Evolutionary conservation across 2,329 filamentous ascomycete genomes (phyloP), one percentile per base, ranked within the genome.

Genomic region (Fusarium nisikadoi): DNA sequence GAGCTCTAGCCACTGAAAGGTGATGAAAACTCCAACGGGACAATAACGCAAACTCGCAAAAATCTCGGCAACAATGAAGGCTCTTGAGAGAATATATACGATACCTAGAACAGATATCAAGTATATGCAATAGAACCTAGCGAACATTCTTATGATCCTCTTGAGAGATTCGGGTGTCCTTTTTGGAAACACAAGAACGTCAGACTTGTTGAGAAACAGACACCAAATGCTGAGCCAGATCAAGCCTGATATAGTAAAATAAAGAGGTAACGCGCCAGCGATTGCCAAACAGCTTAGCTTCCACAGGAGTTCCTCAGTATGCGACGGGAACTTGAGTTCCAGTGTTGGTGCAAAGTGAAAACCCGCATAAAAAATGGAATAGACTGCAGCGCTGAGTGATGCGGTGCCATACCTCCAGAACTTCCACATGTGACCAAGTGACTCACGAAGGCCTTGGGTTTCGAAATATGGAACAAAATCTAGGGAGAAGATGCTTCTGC

Each of bases 321-420:
- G 2, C 10, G 45, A 47, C 17, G 45, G 43, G 23, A 45, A 45
- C 12, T 8, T 19, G 6, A 27, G 5, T 25, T 25, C 23, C 7
- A 45, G 3, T 10, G 5, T 6, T 5, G 42, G 42, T 8, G 1
- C 8, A 29, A 46, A 19, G 4, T 46, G 43, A 12, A 63, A 10
- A 2, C 58, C 58, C 0, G 46, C 46, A 10, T 63, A 47, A 10
- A 35, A 1, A 2, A 35, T 36, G 11, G 46, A 14, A 1, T 62
- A 10, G 1, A 3, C 0, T 0, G 4, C 4, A 8, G 58, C 57
- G 9, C 46, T 8, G 3, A 29, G 1, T 20, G 2, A 3, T 0
- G 9, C 39, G 6, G 2, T 23, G 0, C n/a, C 0, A 23, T 25
- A 52, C 47, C 33, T 52, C 47, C 31, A 52, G 31, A 35, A 52